Percentiles rank a stretch among this genome's conserved stretches.
These are phyloP conservation scores for Oryza glumipatula DNA, from an alignment of 176 grass and related monocot species.

Conservation along the genomic window DNA sequence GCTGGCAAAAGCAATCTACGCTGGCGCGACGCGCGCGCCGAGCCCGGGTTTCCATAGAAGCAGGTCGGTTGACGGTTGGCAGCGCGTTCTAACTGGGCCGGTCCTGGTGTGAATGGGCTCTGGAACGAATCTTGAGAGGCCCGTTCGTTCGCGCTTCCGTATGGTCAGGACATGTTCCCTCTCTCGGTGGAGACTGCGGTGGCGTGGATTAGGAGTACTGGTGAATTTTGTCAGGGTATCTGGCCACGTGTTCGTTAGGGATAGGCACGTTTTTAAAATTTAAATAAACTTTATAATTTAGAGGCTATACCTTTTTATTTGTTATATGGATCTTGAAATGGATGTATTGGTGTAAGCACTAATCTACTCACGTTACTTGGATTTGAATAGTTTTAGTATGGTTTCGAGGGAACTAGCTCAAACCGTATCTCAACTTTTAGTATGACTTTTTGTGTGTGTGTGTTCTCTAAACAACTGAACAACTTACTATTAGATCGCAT, in stretches of 20 bases:
- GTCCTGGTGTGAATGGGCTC: slow-evolving; percentile 50
- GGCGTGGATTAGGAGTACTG: background rate
- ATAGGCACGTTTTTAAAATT: background rate
- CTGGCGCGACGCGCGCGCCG: background rate
- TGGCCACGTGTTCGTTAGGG: background rate
- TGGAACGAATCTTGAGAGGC: slow-evolving; percentile 18
- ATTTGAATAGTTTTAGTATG: no score
- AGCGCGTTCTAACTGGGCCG: slow-evolving; percentile 30
- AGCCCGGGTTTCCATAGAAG: background rate
- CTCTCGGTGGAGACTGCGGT: background rate
- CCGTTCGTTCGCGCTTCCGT: slow-evolving; percentile 4
- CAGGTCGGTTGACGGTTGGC: background rate
- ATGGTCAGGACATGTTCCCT: background rate
- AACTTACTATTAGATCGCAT: no score
- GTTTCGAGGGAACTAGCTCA: no score
- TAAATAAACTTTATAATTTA: no score
- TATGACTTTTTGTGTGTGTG: no score
- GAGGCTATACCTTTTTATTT: no score
- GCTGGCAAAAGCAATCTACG: slow-evolving; percentile 2
- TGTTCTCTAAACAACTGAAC: no score
- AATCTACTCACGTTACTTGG: no score
- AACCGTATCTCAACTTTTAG: no score
- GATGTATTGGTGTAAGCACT: no score
- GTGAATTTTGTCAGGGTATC: background rate
- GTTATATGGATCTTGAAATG: no score